Evolutionary conservation across 768 basidiomycete species (phyloP).

Genomic region (Boletus rex-veris): DNA sequence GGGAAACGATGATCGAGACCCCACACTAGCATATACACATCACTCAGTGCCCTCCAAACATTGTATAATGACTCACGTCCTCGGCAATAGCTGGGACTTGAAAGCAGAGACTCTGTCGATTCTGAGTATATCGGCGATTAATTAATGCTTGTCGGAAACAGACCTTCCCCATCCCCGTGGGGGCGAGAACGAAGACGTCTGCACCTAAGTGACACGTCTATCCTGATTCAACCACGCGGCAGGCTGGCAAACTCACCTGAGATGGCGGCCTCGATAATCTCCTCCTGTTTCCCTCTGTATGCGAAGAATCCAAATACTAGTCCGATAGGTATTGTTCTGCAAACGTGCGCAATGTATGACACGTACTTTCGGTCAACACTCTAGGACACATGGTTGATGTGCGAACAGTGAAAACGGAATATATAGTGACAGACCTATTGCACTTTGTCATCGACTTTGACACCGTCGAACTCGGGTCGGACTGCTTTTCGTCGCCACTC

Average conservation of each 20-base stretch:
- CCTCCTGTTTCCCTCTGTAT: constrained; percentile 77
- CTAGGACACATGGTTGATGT: constrained; percentile 5
- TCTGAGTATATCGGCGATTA: not conserved
- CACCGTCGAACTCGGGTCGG: not conserved
- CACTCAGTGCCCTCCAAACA: not conserved
- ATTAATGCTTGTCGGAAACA: not conserved
- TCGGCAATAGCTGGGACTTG: constrained; percentile 75
- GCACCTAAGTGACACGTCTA: constrained; percentile 39
- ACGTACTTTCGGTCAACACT: constrained; percentile 26
- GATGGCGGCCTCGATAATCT: constrained; percentile 69
- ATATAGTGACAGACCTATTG: constrained; percentile 9
- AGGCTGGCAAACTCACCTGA: constrained; percentile 39
- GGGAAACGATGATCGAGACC: constrained; percentile 73
- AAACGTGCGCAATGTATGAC: not conserved
- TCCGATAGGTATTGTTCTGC: not conserved
- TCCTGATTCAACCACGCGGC: not conserved
- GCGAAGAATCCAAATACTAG: constrained; percentile 65
- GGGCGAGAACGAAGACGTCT: constrained; percentile 78
- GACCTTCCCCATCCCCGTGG: constrained; percentile 90
- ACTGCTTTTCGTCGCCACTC: not conserved
- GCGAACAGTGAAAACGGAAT: not conserved
- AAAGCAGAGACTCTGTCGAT: constrained; percentile 71
- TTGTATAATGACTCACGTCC: constrained; percentile 36
- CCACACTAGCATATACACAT: constrained; percentile 45
- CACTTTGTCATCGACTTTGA: constrained; percentile 9